Evolutionary conservation across 345 rosid genomes (phyloP).

Genomic region (Noccaea bulbosa): DNA sequence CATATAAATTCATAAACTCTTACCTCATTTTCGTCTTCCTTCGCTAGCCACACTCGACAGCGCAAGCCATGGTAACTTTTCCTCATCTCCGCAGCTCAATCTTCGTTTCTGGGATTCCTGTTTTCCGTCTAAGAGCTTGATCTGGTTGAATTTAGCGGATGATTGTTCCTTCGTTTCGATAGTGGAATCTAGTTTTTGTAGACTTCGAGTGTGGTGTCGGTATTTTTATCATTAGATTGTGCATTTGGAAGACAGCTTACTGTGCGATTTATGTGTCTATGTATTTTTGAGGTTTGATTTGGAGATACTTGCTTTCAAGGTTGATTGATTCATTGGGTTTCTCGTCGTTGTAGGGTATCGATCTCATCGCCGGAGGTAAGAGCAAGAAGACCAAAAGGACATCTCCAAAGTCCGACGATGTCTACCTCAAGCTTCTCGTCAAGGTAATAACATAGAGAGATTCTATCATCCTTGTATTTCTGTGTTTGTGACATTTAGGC

Average conservation of each 20-base stretch:
- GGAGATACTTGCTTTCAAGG: neutral
- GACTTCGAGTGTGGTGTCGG: neutral
- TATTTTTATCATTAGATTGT: neutral
- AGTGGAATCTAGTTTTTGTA: slow-evolving; percentile 1
- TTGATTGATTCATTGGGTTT: neutral
- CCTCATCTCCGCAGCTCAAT: neutral
- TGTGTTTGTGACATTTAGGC: neutral
- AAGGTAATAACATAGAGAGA: slow-evolving; percentile 52
- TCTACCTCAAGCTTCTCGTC: slow-evolving; percentile 94
- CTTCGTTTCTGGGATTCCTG: neutral
- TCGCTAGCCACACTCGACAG: slow-evolving; percentile 25
- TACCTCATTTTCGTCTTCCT: slow-evolving; percentile 12
- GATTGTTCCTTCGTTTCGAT: neutral
- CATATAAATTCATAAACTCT: slow-evolving; percentile 53
- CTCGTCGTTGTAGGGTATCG: slow-evolving; percentile 69
- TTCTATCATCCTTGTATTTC: neutral
- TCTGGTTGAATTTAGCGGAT: neutral
- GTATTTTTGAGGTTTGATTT: neutral
- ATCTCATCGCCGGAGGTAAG: slow-evolving; percentile 92
- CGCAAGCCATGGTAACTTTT: slow-evolving; percentile 49
- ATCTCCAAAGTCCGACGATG: slow-evolving; percentile 86
- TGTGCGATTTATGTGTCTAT: neutral
- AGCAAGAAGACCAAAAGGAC: slow-evolving; percentile 87
- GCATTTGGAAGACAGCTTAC: neutral
- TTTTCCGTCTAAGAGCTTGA: neutral